A percentile compares a stretch with the other conserved stretches of the same genome.
Conservation (phyloP, 2,329 filamentous ascomycete species). For the Epichloe sibirici region DNA sequence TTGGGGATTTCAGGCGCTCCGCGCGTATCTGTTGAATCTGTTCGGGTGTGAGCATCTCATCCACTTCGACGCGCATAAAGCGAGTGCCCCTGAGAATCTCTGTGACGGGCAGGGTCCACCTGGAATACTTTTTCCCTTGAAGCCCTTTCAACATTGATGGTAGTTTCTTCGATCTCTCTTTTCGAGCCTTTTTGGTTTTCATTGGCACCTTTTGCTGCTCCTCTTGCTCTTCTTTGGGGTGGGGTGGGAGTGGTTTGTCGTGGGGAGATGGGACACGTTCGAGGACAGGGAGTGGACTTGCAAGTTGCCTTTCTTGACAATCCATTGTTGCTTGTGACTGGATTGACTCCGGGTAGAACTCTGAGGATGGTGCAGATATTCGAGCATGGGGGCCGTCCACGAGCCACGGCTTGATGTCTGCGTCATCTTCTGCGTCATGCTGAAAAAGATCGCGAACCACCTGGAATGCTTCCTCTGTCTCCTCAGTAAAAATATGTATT, state of each 20-base stretch:
- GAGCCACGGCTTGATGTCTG: conserved; percentile 17
- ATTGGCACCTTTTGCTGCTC: too few species aligned
- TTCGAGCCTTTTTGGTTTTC: background rate
- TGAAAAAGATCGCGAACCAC: conserved; percentile 29
- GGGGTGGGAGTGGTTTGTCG: conserved; percentile 3
- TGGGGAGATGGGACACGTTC: background rate
- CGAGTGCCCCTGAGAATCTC: conserved; percentile 42
- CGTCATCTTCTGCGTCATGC: conserved; percentile 23
- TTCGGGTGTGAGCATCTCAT: conserved; percentile 33
- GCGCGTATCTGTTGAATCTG: background rate
- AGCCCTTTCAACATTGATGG: background rate
- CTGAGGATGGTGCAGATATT: background rate
- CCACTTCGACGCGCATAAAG: conserved; percentile 43
- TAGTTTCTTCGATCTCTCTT: background rate
- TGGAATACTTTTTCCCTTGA: conserved; percentile 16
- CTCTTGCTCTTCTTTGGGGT: conserved; percentile 12
- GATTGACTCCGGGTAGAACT: background rate
- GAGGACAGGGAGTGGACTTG: background rate
- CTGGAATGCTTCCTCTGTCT: conserved; percentile 39
- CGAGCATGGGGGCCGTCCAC: conserved; percentile 8
- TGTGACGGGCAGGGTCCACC: conserved; percentile 44
- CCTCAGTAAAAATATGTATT: conserved; percentile 33
- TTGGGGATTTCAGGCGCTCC: background rate
- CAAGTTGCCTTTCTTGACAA: background rate
- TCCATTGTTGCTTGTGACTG: background rate